These are phyloP conservation scores for Phlyctochytrium arcticum DNA, from an alignment of 192 early-diverging fungal genomes.

Conservation along the genomic window DNA sequence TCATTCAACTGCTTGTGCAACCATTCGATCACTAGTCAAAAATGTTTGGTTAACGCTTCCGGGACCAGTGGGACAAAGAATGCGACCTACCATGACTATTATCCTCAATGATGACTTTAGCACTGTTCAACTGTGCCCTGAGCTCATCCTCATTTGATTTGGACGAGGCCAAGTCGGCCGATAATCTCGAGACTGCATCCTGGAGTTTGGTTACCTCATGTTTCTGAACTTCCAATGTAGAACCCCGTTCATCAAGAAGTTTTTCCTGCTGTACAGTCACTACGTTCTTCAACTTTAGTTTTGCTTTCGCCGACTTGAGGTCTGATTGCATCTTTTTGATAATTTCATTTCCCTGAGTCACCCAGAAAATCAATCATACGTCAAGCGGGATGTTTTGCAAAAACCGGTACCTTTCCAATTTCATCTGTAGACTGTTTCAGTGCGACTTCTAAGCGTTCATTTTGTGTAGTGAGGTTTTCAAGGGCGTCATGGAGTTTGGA, in stretches of 20 bases:
- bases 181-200: conserved; percentile 11
- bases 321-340: conserved; percentile 52
- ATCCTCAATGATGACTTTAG: conserved; percentile 49
- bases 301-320: conserved; percentile 42
- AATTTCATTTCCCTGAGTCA: conserved; percentile 55
- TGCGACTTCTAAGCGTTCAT: conserved; percentile 30
- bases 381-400: neutral
- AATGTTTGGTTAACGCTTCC: neutral
- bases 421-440: conserved; percentile 34
- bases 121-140: conserved; percentile 35
- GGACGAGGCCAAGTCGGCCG: conserved; percentile 9
- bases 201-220: conserved; percentile 37
- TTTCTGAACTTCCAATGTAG: conserved; percentile 29
- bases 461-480: conserved; percentile 22
- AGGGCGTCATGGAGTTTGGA: conserved; percentile 30
- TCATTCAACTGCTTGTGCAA: conserved; percentile 63
- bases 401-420: conserved; percentile 37
- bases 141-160: conserved; percentile 29
- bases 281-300: conserved; percentile 55
- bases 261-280: conserved; percentile 59
- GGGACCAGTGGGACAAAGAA: neutral
- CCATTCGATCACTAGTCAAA: conserved; percentile 56
- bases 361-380: conserved; percentile 6
- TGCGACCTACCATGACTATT: conserved; percentile 47
- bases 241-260: conserved; percentile 45